Percentiles rank a stretch among this genome's conserved stretches.
Evolutionary conservation across 352 stramenopile genomes (phyloP).

Genomic region (Pilasporangium apinafurcum): DNA sequence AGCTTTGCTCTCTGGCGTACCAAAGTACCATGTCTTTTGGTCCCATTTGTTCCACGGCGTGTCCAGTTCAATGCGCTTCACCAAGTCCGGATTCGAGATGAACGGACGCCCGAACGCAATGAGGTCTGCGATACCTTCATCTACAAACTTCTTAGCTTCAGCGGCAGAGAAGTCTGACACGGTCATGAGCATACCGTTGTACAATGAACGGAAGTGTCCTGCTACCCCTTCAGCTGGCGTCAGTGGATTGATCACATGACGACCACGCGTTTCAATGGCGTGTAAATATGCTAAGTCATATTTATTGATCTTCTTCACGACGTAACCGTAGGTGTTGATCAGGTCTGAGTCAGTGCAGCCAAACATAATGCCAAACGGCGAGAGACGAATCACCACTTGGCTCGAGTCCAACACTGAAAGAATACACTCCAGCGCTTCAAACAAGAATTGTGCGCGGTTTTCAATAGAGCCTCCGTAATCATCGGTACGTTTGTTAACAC

Average conservation of each 20-base stretch:
- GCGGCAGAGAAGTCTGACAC: slow-evolving; percentile 30
- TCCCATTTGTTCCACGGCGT: slow-evolving; percentile 21
- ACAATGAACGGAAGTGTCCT: slow-evolving; percentile 27
- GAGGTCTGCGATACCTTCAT: slow-evolving; percentile 28
- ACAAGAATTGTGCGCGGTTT: slow-evolving; percentile 62
- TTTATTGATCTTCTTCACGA: slow-evolving; percentile 21
- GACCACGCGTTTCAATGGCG: slow-evolving; percentile 33
- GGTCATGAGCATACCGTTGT: slow-evolving; percentile 40
- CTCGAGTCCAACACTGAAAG: neutral
- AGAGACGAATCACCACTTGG: slow-evolving; percentile 2
- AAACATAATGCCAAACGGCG: slow-evolving; percentile 16
- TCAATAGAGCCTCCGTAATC: slow-evolving; percentile 64
- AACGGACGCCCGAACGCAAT: slow-evolving; percentile 47
- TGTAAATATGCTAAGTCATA: slow-evolving; percentile 42
- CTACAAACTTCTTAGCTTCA: slow-evolving; percentile 21
- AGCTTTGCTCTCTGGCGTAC: slow-evolving; percentile 6
- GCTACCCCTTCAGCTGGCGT: slow-evolving; percentile 26
- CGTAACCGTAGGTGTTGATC: slow-evolving; percentile 24
- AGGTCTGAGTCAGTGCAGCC: slow-evolving; percentile 27
- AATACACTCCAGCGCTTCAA: slow-evolving; percentile 39
- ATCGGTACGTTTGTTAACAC: slow-evolving; percentile 58
- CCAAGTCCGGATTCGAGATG: slow-evolving; percentile 43
- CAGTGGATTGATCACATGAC: slow-evolving; percentile 15
- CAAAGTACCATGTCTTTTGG: slow-evolving; percentile 11
- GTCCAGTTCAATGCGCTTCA: slow-evolving; percentile 13